Base-by-base conservation (phyloP, 768 basidiomycete genomes). In the Cyclocybe cylindracea region DNA sequence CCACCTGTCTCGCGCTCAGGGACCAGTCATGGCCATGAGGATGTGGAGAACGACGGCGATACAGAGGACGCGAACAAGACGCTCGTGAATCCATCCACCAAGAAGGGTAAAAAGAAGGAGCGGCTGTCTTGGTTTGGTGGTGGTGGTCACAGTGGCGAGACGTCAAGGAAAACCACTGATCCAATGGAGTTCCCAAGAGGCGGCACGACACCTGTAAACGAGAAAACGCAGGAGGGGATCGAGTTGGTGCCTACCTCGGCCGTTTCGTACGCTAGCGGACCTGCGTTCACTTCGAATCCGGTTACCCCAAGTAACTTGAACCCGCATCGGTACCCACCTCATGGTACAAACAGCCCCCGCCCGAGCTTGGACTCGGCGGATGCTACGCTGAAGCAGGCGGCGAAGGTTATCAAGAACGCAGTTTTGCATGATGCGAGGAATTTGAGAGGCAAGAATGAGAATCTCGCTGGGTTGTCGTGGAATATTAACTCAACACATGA, bases 381-480 rank as follows among this genome's bases (percentile, higher is more conserved):
- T 10, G 71, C 73, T 8, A 77, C 77, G 1, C 63, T 83, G 13
- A 66, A 78, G 14, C 73, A 78, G 34, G 87, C 86, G 8, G 88
- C 84, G 1, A 86, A 80, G 62, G 82, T 74, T 8, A 55, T 90
- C 37, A 88, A 84, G 68, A 77, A 78, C n/a, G 85, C 85, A 1
- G 76, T 89, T 6, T 66, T 90, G 38, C 88, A 90, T 59, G 89
- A 91, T 66, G 89, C 89, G 29, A 78, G 88, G 11, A 87, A 88
- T 59, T 73, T 91, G 51, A 72, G 68, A 46, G 84, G 85, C 9
- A 72, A 72, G 13, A 74, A 73, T 24, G 71, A 75, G 34, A 73
- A 70, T 18, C 64, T 68, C 8, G 75, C 62, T 11, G 73, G 71
- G 39, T 61, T 84, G 50, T 68, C 69, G 10, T 84, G 82, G 77